Percentiles rank a stretch among this genome's conserved stretches.
phyloP scores from a whole-genome alignment of 305 asterid genomes.

The Fraxinus ornus region DNA sequence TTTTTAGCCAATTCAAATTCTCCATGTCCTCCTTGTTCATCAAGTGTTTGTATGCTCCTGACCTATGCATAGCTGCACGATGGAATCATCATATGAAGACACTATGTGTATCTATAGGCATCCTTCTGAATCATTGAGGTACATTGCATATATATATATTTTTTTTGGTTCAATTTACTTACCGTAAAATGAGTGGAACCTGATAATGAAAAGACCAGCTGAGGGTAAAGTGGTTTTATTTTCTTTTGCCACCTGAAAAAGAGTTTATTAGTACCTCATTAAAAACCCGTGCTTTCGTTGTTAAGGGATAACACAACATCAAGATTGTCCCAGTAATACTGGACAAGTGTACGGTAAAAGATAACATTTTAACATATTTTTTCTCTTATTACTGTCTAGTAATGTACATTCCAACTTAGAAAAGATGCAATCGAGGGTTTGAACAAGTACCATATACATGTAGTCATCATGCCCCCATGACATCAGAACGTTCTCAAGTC shows the following conservation, averaged over 20 bases:
- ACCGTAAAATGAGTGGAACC: constrained; percentile 59
- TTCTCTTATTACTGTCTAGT: neutral
- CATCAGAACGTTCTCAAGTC: constrained; percentile 53
- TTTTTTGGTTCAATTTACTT: neutral
- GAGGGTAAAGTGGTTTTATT: constrained; percentile 48
- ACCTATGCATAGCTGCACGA: constrained; percentile 41
- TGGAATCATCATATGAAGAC: neutral
- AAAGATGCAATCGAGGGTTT: neutral
- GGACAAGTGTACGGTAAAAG: neutral
- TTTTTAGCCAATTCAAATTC: constrained; percentile 55
- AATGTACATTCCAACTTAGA: neutral
- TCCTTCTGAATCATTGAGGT: neutral
- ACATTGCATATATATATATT: neutral
- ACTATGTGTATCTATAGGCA: neutral
- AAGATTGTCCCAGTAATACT: neutral
- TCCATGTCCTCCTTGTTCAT: constrained; percentile 57
- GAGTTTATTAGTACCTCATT: neutral
- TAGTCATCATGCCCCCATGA: constrained; percentile 68
- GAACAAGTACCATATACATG: constrained; percentile 47
- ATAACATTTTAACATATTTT: neutral
- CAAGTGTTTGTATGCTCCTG: constrained; percentile 49
- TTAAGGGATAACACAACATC: neutral
- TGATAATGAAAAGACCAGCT: constrained; percentile 57
- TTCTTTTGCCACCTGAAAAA: constrained; percentile 56
- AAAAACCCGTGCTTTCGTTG: neutral